Evolutionary conservation across 805 yeast genomes (phyloP), one percentile per base, ranked within the genome.

Genomic region (Pichia eremophila): DNA sequence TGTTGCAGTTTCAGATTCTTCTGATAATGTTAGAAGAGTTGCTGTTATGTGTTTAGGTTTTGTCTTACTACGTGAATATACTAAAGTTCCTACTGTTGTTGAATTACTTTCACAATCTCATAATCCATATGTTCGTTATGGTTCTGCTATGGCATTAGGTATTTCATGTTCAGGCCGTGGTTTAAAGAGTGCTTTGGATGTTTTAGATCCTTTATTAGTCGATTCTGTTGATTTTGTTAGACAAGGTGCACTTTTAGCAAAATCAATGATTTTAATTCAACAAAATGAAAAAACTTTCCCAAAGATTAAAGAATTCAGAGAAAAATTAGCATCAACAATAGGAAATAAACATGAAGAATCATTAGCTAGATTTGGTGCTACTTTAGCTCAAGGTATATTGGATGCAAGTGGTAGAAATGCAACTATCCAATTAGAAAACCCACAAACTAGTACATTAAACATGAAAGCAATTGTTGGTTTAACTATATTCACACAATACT

Each of bases 331-430:
- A 43, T 79, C 77, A 49, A 83, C 86, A n/a, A 77, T 91, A 48
- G 71, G 82, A 27, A 85, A 83, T 59, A 93, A 91, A 67, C 95
- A 87, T 58, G 97, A 91, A 67, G 99, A 91, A 67, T 95, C 96
- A 4, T 77, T 93, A 66, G 96, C 98, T 38, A 90, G 89, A 69
- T 93, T 91, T 68, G 99, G 99, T 63, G 97, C 98, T 31, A 87
- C 97, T 17, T 70, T 93, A 44, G 91, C 96, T 14, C 97, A 91
- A 70, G 99, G 99, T 66, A 91, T 93, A 54, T 82, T 93, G 63
- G 97, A 93, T 69, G 99, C 98, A 11, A 97, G 99, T 67, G 99
- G 99, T 12, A 81, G 98, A 63, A 93, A 93, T 59, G 95, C 85
- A n/a, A 89, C 98, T 0, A 89, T 93, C 54, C 85, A 85, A 56